phyloP scores from a whole-genome alignment of 371 early-diverging fungal genomes.

The Rhizomucor pusillus region DNA sequence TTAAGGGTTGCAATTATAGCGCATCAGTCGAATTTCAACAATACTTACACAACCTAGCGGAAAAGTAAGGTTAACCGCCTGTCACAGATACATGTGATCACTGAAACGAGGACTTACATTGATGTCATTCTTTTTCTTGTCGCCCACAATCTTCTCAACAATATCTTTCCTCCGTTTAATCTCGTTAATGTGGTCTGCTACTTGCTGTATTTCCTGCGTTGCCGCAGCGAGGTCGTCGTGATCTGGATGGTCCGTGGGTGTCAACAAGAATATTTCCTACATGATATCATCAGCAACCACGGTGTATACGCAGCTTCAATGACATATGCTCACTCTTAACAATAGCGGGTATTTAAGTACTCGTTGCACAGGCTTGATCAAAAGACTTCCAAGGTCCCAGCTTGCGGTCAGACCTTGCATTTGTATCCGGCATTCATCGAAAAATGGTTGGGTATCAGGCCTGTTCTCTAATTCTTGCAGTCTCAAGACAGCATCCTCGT shows the following conservation, averaged over 20 bases:
- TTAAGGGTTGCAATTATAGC: no score
- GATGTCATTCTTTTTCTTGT: constrained; percentile 63
- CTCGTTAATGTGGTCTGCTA: constrained; percentile 85
- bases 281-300: neutral
- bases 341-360: constrained; percentile 79
- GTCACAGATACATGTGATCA: neutral
- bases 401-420: constrained; percentile 63
- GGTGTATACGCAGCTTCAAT: neutral
- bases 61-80: neutral
- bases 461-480: constrained; percentile 58
- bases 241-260: constrained; percentile 60
- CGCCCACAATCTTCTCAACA: constrained; percentile 80
- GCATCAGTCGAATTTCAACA: no score
- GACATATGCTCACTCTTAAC: constrained; percentile 57
- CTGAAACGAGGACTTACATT: constrained; percentile 39
- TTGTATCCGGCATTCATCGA: constrained; percentile 54
- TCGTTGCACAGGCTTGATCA: constrained; percentile 85
- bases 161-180: constrained; percentile 85
- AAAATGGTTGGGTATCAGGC: constrained; percentile 49
- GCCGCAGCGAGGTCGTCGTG: constrained; percentile 51
- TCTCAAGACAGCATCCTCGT: constrained; percentile 62
- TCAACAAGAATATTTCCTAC: constrained; percentile 63
- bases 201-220: constrained; percentile 54
- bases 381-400: constrained; percentile 73
- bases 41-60: constrained; percentile 41